Evolutionary conservation across 257 asterid genomes (phyloP), one percentile per base, ranked within the genome.

Genomic region (Linaria vulgaris): DNA sequence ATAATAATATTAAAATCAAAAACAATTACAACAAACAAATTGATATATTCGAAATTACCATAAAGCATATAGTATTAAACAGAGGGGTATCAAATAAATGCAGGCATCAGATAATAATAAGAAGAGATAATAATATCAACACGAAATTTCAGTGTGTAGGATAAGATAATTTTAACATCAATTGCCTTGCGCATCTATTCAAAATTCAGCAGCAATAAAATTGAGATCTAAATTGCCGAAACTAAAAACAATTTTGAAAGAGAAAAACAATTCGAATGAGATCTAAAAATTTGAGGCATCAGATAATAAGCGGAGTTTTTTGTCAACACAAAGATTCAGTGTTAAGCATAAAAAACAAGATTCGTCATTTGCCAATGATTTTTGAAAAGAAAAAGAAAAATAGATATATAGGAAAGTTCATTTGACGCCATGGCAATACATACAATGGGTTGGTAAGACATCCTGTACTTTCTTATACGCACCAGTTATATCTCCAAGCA

Each of bases 371-470:
- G 83, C 92, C 83, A 74, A 16, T 0, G 11, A 6, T n/a, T n/a
- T n/a, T 1, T 54, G 24, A 16, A 10, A 17, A 46, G n/a, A 20
- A 17, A 1, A 16, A n/a, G 7, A 52, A 30, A 22, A 34, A 9
- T 3, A 31, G 1, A 25, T 24, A 69, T 88, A 11, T 85, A 19
- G 95, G 91, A 75, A 75, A 70, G 77, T 78, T 65, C 92, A 80
- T 83, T 85, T 88, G 95, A 88, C 92, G 2, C 91, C 88, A 80
- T 38, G 30, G 91, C 95, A 83, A 85, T 67, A 43, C 72, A 61
- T 76, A 89, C 92, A 53, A 71, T 79, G 85, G 85, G 97, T 82
- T 87, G 97, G 95, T 90, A 84, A 84, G 97, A 72, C 82, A 74
- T 64, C 84, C 91, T 59, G 14, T 58, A 5, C 12, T 13, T 13